phyloP scores from a whole-genome alignment of 148 eudicot species.

The Rheum nobile region DNA sequence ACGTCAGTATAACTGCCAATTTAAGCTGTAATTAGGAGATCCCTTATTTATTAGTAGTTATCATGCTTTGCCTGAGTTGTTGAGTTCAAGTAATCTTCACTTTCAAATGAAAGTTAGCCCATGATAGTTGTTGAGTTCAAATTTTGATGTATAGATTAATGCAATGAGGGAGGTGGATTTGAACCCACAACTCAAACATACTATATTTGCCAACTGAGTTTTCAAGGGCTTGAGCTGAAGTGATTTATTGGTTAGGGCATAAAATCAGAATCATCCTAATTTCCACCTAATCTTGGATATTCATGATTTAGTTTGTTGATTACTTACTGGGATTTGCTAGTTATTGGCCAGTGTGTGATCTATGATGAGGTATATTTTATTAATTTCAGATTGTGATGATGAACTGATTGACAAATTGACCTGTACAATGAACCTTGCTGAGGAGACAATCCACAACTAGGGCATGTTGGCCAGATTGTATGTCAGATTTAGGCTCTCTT shows the following conservation, averaged over 20 bases:
- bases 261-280: not conserved
- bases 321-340: not conserved
- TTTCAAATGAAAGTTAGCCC: too few relatives aligned
- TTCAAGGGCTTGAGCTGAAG: not conserved
- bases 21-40: not conserved
- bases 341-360: constrained; percentile 3
- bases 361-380: not conserved
- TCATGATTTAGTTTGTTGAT: not conserved
- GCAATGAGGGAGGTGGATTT: not conserved
- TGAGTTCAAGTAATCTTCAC: not conserved
- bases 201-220: not conserved
- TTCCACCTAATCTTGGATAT: constrained; percentile 3
- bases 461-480: constrained; percentile 47
- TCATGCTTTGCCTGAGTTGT: not conserved
- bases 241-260: not conserved
- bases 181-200: not conserved
- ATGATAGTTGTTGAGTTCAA: not conserved
- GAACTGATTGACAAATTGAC: constrained; percentile 14
- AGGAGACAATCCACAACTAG: constrained; percentile 39
- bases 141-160: not conserved
- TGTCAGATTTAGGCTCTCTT: not conserved
- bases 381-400: not conserved
- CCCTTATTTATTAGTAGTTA: not conserved
- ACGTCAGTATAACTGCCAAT: not conserved
- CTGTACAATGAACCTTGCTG: constrained; percentile 32